These are phyloP conservation scores for Microbotryum scabiosae DNA, from an alignment of 1,284 basidiomycete genomes.

Conservation along the genomic window DNA sequence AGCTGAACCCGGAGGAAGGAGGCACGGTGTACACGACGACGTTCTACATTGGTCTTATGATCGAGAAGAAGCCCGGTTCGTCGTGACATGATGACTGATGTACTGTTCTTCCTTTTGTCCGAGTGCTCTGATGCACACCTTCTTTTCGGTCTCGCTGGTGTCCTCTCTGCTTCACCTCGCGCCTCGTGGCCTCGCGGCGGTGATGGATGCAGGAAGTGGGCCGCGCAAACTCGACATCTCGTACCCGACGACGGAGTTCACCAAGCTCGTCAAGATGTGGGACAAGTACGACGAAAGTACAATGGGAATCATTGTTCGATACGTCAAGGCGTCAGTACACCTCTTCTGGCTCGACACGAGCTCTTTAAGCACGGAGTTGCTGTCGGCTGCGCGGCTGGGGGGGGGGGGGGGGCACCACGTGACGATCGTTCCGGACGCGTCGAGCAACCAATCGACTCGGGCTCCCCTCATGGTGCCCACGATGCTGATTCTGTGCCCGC, in stretches of 20 bases:
- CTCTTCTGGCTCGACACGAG: neutral
- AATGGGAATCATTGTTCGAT: conserved; percentile 90
- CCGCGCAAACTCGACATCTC: conserved; percentile 75
- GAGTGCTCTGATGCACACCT: too few species aligned
- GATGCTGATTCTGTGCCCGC: too few species aligned
- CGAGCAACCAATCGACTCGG: too few species aligned
- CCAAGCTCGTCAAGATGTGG: conserved; percentile 91
- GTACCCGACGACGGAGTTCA: conserved; percentile 92
- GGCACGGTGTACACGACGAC: conserved; percentile 80
- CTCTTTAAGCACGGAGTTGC: too few species aligned
- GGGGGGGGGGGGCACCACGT: too few species aligned
- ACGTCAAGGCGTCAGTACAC: conserved; percentile 73
- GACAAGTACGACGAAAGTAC: conserved; percentile 85
- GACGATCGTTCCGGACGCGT: neutral
- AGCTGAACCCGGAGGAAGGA: conserved; percentile 67
- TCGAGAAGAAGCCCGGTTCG: conserved; percentile 84
- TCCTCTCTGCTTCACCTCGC: neutral
- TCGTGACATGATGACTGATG: conserved; percentile 1
- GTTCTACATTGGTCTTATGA: conserved; percentile 91
- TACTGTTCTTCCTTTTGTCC: too few species aligned
- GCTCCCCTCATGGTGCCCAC: too few species aligned
- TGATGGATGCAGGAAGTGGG: conserved; percentile 34
- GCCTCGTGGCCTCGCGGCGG: too few species aligned
- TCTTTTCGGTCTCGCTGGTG: neutral
- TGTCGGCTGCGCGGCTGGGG: too few species aligned